A percentile compares a stretch with the other conserved stretches of the same genome.
Conservation (phyloP, 208 protist species). For the Crithidia sp. region DNA sequence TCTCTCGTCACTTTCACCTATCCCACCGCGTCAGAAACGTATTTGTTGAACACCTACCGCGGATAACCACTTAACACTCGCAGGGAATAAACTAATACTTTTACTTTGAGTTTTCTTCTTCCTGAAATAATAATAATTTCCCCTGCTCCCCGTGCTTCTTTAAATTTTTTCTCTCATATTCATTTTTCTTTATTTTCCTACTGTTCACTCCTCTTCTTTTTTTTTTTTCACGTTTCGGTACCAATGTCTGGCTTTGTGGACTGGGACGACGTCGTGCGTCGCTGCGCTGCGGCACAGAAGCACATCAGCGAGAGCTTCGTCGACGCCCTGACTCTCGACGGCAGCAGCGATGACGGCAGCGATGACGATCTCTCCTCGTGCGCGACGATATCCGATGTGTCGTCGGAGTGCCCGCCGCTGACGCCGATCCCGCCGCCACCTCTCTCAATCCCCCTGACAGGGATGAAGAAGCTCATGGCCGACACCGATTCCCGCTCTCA, state of each 20-base stretch:
- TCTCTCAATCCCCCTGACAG: neutral
- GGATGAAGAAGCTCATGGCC: too few relatives aligned
- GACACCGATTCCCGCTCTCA: too few relatives aligned
- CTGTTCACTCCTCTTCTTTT: neutral
- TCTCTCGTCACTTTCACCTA: too few relatives aligned
- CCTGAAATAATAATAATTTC: too few relatives aligned
- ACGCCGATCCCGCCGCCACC: constrained; percentile 2
- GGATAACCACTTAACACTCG: too few relatives aligned
- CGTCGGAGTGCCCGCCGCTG: neutral
- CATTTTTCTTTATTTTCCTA: constrained; percentile 9
- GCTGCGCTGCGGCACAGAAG: neutral
- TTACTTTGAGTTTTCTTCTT: too few relatives aligned
- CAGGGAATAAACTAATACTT: too few relatives aligned
- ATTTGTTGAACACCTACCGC: too few relatives aligned
- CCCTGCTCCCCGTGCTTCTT: neutral
- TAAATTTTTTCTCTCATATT: constrained; percentile 1
- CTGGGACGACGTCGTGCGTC: neutral
- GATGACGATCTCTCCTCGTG: neutral
- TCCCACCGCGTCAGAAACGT: too few relatives aligned
- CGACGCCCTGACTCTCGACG: neutral
- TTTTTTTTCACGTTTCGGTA: neutral
- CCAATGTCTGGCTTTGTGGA: neutral
- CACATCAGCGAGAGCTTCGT: neutral
- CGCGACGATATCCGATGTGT: neutral
- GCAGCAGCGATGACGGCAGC: neutral